A percentile compares a stretch with the other conserved stretches of the same genome.
phyloP scores from a whole-genome alignment of 768 basidiomycete genomes.

The Butyriboletus loyo region DNA sequence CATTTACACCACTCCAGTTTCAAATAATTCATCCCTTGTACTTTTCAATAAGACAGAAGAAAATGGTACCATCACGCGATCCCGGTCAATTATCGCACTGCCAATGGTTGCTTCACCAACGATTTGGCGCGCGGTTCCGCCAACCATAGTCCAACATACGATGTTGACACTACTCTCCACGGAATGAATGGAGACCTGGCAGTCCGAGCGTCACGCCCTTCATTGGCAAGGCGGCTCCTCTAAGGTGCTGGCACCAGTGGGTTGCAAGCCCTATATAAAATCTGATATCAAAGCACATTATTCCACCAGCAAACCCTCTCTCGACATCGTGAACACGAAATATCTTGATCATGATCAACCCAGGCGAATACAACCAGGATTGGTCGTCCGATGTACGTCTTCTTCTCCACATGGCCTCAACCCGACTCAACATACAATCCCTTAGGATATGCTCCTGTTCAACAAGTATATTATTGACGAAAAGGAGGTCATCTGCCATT shows the following conservation, averaged over 20 bases:
- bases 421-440: background rate
- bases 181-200: background rate
- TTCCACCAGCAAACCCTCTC: background rate
- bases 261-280: background rate
- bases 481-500: background rate
- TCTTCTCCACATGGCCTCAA: background rate
- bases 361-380: background rate
- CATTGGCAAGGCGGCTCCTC: background rate
- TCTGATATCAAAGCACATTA: background rate
- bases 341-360: background rate
- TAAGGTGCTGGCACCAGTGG: background rate
- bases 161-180: background rate
- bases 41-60: background rate
- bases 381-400: background rate
- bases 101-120: slow-evolving; percentile 1
- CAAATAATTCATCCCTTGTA: background rate
- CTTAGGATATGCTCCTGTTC: slow-evolving; percentile 1
- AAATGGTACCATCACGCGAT: background rate
- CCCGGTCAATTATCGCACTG: background rate
- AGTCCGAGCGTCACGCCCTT: background rate
- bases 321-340: background rate
- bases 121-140: background rate
- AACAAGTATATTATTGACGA: slow-evolving; percentile 2
- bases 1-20: background rate
- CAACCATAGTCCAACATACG: background rate